Conservation (phyloP, 768 basidiomycete genomes). For the Daedaleopsis nitida region DNA sequence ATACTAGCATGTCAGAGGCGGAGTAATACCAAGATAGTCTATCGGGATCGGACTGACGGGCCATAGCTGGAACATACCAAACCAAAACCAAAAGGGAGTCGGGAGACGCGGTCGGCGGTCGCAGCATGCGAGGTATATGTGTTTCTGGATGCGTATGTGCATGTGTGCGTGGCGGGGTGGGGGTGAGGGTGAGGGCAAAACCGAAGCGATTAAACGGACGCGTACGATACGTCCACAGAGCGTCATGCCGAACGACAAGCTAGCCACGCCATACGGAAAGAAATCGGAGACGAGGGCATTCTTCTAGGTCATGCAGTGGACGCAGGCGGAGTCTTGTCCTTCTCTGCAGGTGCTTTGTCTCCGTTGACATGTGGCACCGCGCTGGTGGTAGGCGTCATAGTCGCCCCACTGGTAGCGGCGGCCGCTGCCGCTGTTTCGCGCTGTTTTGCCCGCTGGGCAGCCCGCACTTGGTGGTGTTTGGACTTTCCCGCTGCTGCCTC, state of each 20-base stretch:
- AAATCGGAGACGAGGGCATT: too few relatives aligned
- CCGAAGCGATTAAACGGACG: not conserved
- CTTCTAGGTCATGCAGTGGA: conserved; percentile 3
- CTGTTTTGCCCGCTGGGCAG: conserved; percentile 7
- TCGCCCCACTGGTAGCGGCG: not conserved
- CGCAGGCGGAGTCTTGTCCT: not conserved
- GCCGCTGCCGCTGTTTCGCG: not conserved
- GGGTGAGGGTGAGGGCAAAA: not conserved
- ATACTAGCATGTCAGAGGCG: not conserved
- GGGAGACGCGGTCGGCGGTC: too few relatives aligned
- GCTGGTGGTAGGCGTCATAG: not conserved
- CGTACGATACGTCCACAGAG: not conserved
- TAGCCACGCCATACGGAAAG: not conserved
- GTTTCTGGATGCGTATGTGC: not conserved
- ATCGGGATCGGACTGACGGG: not conserved
- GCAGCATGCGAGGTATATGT: not conserved
- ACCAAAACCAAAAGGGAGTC: not conserved
- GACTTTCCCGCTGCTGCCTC: conserved; percentile 78
- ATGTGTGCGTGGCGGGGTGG: not conserved
- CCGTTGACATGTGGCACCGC: not conserved
- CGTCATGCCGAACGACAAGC: not conserved
- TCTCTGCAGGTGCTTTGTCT: not conserved
- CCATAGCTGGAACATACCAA: not conserved
- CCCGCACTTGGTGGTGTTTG: conserved; percentile 44
- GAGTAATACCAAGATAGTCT: not conserved